Conservation (phyloP, 352 stramenopile genomes). For the Pythium guiyangense region DNA sequence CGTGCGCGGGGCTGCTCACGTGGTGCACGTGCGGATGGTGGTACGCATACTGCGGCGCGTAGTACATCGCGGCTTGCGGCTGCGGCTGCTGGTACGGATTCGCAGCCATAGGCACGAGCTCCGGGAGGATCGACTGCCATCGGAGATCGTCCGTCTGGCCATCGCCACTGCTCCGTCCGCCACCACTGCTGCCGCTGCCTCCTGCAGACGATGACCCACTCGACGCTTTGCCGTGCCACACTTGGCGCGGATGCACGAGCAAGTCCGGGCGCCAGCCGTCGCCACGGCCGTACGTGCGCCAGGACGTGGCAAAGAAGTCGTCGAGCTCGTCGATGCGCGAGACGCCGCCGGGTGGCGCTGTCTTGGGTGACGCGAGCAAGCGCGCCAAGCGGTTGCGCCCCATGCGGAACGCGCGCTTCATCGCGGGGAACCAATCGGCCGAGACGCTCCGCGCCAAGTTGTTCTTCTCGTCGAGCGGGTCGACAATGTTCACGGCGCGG, state of each 20-base stretch:
- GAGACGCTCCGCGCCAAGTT: constrained; percentile 84
- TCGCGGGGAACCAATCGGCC: constrained; percentile 57
- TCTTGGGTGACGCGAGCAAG: constrained; percentile 24
- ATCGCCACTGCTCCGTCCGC: not conserved
- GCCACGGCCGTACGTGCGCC: constrained; percentile 60
- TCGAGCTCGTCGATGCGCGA: constrained; percentile 20
- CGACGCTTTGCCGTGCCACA: constrained; percentile 41
- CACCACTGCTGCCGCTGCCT: not conserved
- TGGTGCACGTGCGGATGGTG: constrained; percentile 6
- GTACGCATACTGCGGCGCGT: constrained; percentile 1
- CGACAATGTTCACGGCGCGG: constrained; percentile 85
- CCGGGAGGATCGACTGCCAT: constrained; percentile 14
- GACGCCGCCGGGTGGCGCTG: no score
- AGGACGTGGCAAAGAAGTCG: constrained; percentile 55
- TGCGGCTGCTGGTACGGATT: constrained; percentile 3
- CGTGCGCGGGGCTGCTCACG: constrained; percentile 1
- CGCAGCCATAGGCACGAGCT: constrained; percentile 10
- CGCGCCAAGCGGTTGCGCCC: constrained; percentile 47
- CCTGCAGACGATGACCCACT: not conserved
- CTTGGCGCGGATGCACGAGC: constrained; percentile 71
- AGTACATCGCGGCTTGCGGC: constrained; percentile 8
- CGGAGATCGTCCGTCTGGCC: constrained; percentile 5
- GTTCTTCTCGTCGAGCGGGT: constrained; percentile 84
- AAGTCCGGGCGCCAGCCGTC: constrained; percentile 78
- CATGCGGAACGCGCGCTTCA: constrained; percentile 65